Evolutionary conservation across 768 basidiomycete species (phyloP), one percentile per base, ranked within the genome.

Genomic region (Pholiota microspora): DNA sequence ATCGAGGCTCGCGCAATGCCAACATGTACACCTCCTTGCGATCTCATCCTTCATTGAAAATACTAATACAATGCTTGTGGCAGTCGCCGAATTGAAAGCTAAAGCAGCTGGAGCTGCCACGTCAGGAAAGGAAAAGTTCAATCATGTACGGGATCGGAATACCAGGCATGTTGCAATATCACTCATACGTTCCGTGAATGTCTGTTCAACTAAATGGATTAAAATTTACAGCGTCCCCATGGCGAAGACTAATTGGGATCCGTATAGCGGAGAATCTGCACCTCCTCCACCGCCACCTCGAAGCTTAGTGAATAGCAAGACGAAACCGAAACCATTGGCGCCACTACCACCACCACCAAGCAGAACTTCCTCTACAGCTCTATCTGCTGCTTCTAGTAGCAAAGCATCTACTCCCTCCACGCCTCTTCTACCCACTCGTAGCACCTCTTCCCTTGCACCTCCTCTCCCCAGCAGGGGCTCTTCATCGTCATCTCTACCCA

Each of bases 31-130:
- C 53, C 46, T 27, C 25, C 13, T 7, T 27, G 18, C 18, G 21
- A 35, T 45, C 15, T 40, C 36, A 25, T 47, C 18, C 25, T 40
- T 7, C 44, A 21, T 29, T 8, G 6, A 28, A 7, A n/a, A 36
- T 29, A 36, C 45, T 54, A 18, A 47, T 38, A n/a, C 29, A n/a
- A 21, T 36, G n/a, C 35, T 9, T 42, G 21, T 28, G 45, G 36
- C 32, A 85, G 84, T 86, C 54, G 81, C 84, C 51, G 86, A 88
- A 42, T 67, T 89, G 48, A 86, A 86, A 65, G 79, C 79, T 35
- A 83, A 81, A 60, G 88, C 88, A 8, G 66, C 69, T 18, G 83
- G 81, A 53, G 84, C 76, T n/a, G 85, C 85, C 53, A 81, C 82
- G 64, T 74, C 76, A 1, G 69, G 79, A 15, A 75, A 82, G 13